Conservation (phyloP, 2,329 filamentous ascomycete species). For the Fusarium sp. region DNA sequence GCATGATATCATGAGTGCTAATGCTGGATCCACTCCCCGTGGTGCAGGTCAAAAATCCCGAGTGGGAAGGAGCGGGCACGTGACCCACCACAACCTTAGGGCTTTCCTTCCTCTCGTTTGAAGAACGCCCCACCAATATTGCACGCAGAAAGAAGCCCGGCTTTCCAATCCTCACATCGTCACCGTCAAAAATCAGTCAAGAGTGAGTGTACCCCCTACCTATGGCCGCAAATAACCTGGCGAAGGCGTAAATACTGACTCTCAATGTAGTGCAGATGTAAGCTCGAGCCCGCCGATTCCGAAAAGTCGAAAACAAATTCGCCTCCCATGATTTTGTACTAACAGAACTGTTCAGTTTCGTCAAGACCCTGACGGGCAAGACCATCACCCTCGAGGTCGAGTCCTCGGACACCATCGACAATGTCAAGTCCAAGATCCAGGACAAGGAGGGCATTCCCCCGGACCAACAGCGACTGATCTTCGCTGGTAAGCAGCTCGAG, state of each 20-base stretch:
- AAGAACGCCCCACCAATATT: slow-evolving; percentile 61
- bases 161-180: slow-evolving; percentile 58
- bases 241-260: slow-evolving; percentile 44
- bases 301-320: slow-evolving; percentile 39
- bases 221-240: slow-evolving; percentile 22
- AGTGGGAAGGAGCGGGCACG: slow-evolving; percentile 37
- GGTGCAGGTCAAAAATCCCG: neutral
- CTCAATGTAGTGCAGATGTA: slow-evolving; percentile 85
- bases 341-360: slow-evolving; percentile 77
- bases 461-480: slow-evolving; percentile 98
- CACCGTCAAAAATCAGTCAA: slow-evolving; percentile 67
- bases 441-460: slow-evolving; percentile 99
- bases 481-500: slow-evolving; percentile 99
- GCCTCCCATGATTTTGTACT: slow-evolving; percentile 42
- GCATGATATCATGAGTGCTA: slow-evolving; percentile 29
- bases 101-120: slow-evolving; percentile 51
- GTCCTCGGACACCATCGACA: slow-evolving; percentile 99
- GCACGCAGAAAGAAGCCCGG: slow-evolving; percentile 53
- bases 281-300: slow-evolving; percentile 58
- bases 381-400: slow-evolving; percentile 99
- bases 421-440: slow-evolving; percentile 99
- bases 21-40: slow-evolving; percentile 17
- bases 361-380: slow-evolving; percentile 99
- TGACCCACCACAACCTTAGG: slow-evolving; percentile 54
- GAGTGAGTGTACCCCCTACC: slow-evolving; percentile 63